Evolutionary conservation across 2,329 filamentous ascomycete species (phyloP).

Genomic region (Cordyceps cateniannulata): DNA sequence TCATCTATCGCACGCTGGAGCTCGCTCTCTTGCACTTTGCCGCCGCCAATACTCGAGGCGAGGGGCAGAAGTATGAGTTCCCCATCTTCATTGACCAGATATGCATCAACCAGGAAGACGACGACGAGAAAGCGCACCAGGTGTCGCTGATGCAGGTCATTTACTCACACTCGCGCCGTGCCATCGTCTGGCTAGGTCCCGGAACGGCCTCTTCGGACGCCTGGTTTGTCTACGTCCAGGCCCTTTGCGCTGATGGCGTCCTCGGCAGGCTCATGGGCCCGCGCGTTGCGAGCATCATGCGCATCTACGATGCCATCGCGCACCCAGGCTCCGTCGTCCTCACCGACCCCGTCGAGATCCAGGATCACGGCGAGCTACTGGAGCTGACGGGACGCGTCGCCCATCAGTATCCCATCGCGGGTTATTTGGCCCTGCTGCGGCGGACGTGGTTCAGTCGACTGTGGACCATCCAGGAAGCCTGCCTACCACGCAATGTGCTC

Average conservation of each 20-base stretch:
- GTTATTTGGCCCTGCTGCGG: constrained; percentile 22
- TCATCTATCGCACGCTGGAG: constrained; percentile 25
- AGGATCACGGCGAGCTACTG: constrained; percentile 24
- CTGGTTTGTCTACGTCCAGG: constrained; percentile 17
- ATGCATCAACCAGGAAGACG: constrained; percentile 24
- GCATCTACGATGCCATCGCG: constrained; percentile 26
- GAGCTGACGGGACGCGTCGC: constrained; percentile 19
- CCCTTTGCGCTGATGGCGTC: constrained; percentile 18
- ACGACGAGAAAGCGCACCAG: constrained; percentile 21
- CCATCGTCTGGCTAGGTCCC: constrained; percentile 25
- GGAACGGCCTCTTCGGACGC: constrained; percentile 17
- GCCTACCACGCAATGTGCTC: constrained; percentile 19
- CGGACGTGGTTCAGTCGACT: constrained; percentile 26
- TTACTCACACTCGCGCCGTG: constrained; percentile 19
- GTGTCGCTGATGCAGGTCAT: constrained; percentile 25
- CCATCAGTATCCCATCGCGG: constrained; percentile 20
- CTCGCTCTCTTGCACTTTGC: constrained; percentile 20
- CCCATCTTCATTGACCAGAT: constrained; percentile 27
- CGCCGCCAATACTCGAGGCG: not conserved
- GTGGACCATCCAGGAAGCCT: constrained; percentile 30
- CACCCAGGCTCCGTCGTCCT: constrained; percentile 14
- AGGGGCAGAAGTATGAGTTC: not conserved
- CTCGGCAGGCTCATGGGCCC: constrained; percentile 21
- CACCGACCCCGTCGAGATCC: constrained; percentile 5
- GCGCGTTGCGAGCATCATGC: constrained; percentile 16